Evolutionary conservation across 2,329 filamentous ascomycete genomes (phyloP).

Genomic region (Lachnellula suecica): DNA sequence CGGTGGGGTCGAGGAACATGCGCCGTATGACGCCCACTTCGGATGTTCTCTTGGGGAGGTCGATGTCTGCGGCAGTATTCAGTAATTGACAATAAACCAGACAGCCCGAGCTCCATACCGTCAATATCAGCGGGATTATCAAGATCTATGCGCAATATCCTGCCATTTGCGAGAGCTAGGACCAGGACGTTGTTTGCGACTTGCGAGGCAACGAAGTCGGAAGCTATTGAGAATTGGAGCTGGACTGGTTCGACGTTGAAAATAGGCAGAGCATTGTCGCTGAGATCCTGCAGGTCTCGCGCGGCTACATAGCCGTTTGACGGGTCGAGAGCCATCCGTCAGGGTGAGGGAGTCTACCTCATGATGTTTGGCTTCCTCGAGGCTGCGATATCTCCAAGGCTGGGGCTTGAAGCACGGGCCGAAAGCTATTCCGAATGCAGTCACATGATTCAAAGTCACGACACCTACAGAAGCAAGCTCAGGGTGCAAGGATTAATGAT

Average conservation of each 20-base stretch:
- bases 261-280: constrained; percentile 72
- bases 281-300: constrained; percentile 56
- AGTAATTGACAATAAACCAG: not conserved
- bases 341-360: constrained; percentile 26
- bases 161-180: constrained; percentile 85
- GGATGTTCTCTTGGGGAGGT: constrained; percentile 88
- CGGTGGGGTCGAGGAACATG: constrained; percentile 96
- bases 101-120: constrained; percentile 46
- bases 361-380: constrained; percentile 26
- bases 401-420: constrained; percentile 17
- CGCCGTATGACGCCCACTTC: constrained; percentile 90
- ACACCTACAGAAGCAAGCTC: not conserved
- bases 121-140: constrained; percentile 95
- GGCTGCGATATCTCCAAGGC: constrained; percentile 27
- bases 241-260: constrained; percentile 93
- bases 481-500: too few relatives aligned
- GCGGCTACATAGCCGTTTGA: constrained; percentile 72
- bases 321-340: constrained; percentile 66
- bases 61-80: constrained; percentile 67
- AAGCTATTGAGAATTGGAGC: constrained; percentile 90
- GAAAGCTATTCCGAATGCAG: not conserved
- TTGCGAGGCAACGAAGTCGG: constrained; percentile 93
- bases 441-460: not conserved
- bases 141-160: constrained; percentile 90
- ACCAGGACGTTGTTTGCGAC: constrained; percentile 97